A percentile compares a stretch with the other conserved stretches of the same genome.
Conservation (phyloP, 805 yeast genomes). For the Candida yuanshanica region DNA sequence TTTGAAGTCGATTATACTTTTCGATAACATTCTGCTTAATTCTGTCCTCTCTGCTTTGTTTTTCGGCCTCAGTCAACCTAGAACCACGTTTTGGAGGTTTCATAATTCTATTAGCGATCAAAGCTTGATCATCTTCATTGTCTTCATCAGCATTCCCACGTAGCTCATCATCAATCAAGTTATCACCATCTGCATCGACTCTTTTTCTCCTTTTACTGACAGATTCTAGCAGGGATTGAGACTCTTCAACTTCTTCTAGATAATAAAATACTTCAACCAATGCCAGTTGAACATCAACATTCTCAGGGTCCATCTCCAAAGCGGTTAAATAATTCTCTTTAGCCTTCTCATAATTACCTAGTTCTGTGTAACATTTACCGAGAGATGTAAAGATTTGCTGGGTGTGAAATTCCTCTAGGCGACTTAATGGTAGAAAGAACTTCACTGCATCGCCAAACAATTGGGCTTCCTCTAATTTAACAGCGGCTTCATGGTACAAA, state of each 20-base stretch:
- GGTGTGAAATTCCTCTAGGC: slow-evolving; percentile 45
- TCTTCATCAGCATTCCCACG: not conserved
- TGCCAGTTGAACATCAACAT: slow-evolving; percentile 68
- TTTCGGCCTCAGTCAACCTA: slow-evolving; percentile 38
- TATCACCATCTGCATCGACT: slow-evolving; percentile 16
- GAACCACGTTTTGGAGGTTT: slow-evolving; percentile 26
- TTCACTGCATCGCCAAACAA: slow-evolving; percentile 70
- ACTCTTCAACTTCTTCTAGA: slow-evolving; percentile 53
- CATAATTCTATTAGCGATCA: slow-evolving; percentile 17
- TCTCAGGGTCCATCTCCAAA: slow-evolving; percentile 49
- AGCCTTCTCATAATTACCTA: slow-evolving; percentile 64
- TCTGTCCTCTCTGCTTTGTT: slow-evolving; percentile 47
- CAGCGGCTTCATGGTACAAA: slow-evolving; percentile 71
- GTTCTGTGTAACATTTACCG: slow-evolving; percentile 73
- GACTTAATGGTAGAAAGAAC: slow-evolving; percentile 52
- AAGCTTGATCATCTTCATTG: slow-evolving; percentile 14
- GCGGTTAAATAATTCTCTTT: slow-evolving; percentile 51
- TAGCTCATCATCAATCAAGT: slow-evolving; percentile 20
- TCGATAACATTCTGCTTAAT: slow-evolving; percentile 54
- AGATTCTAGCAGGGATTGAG: slow-evolving; percentile 47
- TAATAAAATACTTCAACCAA: slow-evolving; percentile 78
- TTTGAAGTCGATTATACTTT: slow-evolving; percentile 47
- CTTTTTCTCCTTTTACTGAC: slow-evolving; percentile 38
- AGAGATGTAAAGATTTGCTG: slow-evolving; percentile 45
- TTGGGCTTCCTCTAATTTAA: slow-evolving; percentile 62